Percentiles rank a stretch among this genome's conserved stretches.
phyloP scores from a whole-genome alignment of 2,329 filamentous ascomycete species.

The Pseudogymnoascus pannorum region DNA sequence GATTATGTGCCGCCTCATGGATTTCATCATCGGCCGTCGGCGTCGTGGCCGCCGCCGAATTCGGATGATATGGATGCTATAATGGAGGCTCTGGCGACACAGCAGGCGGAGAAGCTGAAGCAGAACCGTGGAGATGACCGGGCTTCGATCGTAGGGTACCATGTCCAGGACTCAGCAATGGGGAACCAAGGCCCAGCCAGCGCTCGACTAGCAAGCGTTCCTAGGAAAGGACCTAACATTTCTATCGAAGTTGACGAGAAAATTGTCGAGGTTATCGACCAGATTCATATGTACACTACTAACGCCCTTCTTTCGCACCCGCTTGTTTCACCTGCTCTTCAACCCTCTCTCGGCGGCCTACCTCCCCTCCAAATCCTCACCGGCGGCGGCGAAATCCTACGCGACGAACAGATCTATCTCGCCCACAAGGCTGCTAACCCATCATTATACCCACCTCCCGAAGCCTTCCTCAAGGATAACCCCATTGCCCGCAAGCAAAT shows the following conservation, averaged over 20 bases:
- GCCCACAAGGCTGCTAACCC: constrained; percentile 93
- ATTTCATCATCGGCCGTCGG: constrained; percentile 84
- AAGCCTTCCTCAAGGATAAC: constrained; percentile 54
- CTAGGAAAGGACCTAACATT: constrained; percentile 37
- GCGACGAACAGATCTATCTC: constrained; percentile 91
- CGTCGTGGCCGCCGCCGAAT: constrained; percentile 88
- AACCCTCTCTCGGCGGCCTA: constrained; percentile 81
- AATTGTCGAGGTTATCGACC: constrained; percentile 70
- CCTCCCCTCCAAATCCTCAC: constrained; percentile 81
- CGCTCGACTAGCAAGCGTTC: constrained; percentile 25
- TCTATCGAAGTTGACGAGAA: constrained; percentile 66
- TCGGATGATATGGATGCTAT: constrained; percentile 58
- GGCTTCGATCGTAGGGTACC: constrained; percentile 32
- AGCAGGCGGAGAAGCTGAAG: constrained; percentile 39
- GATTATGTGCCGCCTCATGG: constrained; percentile 87
- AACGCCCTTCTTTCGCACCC: constrained; percentile 83
- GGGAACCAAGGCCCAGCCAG: constrained; percentile 21
- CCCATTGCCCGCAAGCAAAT: constrained; percentile 48
- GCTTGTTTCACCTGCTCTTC: constrained; percentile 79
- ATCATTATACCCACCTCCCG: constrained; percentile 61
- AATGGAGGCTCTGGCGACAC: constrained; percentile 40
- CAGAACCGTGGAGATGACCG: constrained; percentile 26
- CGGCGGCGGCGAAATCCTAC: constrained; percentile 80
- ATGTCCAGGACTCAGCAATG: constrained; percentile 22
- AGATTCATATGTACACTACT: constrained; percentile 81